phyloP scores from a whole-genome alignment of 2,329 filamentous ascomycete genomes.

The Mycosphaerella arachidis region DNA sequence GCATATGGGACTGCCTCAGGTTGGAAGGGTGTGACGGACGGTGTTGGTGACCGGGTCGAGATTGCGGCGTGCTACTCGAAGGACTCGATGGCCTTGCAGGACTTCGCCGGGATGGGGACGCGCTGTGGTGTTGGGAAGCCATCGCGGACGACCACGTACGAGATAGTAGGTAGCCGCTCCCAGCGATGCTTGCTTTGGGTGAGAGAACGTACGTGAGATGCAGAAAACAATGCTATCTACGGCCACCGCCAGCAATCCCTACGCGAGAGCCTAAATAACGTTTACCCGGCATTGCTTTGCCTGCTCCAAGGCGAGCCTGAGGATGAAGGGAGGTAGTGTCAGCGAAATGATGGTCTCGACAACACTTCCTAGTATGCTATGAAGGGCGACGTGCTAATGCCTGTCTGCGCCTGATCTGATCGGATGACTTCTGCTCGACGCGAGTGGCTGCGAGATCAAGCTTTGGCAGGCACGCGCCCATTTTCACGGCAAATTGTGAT shows the following conservation, averaged over 20 bases:
- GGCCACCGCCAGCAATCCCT: background rate
- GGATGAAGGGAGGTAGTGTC: background rate
- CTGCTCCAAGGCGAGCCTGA: background rate
- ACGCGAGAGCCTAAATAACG: background rate
- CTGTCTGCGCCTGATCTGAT: background rate
- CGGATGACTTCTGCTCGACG: background rate
- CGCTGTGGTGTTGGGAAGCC: background rate
- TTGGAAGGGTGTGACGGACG: conserved; percentile 29
- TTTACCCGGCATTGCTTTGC: background rate
- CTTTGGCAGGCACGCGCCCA: background rate
- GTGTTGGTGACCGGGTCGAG: conserved; percentile 20
- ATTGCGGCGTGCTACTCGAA: conserved; percentile 3
- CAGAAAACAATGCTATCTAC: background rate
- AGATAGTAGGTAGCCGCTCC: background rate
- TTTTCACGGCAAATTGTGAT: background rate
- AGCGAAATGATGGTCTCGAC: background rate
- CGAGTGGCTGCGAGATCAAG: background rate
- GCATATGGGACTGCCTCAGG: conserved; percentile 41
- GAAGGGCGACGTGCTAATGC: background rate
- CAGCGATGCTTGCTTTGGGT: background rate
- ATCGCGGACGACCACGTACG: background rate
- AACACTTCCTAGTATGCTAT: background rate
- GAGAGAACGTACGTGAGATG: background rate
- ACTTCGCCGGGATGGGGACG: background rate
- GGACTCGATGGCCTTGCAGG: conserved; percentile 12